Percentiles rank a stretch among this genome's conserved stretches.
Evolutionary conservation across 306 rosid genomes (phyloP).

Genomic region (Cicer bijugum): DNA sequence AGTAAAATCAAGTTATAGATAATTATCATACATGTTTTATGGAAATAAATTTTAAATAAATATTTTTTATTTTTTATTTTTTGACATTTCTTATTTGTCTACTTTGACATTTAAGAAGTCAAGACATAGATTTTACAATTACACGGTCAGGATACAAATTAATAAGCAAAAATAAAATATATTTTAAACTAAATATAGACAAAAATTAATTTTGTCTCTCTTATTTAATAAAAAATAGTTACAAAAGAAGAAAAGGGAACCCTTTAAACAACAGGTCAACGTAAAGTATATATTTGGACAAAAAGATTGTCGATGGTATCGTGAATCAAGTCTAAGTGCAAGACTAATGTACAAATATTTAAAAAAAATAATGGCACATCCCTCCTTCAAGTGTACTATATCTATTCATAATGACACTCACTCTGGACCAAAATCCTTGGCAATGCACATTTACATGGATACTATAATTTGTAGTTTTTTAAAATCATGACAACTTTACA

Average conservation of each 20-base stretch:
- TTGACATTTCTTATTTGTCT: background rate
- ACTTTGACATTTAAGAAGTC: background rate
- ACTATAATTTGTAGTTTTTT: no score
- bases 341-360: no score
- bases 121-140: background rate
- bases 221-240: background rate
- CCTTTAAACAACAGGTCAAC: background rate
- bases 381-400: background rate
- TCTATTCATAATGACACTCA: background rate
- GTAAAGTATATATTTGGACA: background rate
- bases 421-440: conserved; percentile 12
- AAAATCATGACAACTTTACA: no score
- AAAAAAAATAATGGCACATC: no score
- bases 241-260: conserved; percentile 19
- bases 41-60: background rate
- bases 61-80: background rate
- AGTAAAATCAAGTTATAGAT: background rate
- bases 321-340: no score
- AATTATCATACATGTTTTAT: background rate
- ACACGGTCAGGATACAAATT: background rate
- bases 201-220: no score
- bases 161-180: background rate
- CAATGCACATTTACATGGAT: no score
- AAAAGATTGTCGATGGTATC: background rate
- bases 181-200: no score